Evolutionary conservation across 2,329 filamentous ascomycete species (phyloP), one percentile per base, ranked within the genome.

Genomic region (Fusarium sp.): DNA sequence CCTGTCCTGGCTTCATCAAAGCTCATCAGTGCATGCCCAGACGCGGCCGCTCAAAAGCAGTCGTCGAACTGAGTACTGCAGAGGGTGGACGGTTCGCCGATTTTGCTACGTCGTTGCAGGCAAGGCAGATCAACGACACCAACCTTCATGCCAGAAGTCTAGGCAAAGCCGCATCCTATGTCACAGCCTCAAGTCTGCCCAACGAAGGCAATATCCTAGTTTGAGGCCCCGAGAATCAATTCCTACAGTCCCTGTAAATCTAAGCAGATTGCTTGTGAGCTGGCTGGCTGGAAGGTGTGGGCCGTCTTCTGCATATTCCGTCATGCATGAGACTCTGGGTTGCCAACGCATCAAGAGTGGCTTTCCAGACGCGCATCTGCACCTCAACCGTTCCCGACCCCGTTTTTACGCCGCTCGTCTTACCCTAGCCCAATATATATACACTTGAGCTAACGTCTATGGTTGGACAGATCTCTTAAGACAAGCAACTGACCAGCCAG

Each of bases 261-360:
- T 45, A 55, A 51, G 45, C 62, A 43, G 43, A 58, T 64, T 58
- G 55, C 62, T 70, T 63, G 65, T 72, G 71, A 57, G 59, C 58
- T 72, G 67, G 63, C 68, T 67, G 64, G 62, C 65, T 70, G 68
- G 72, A 63, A 52, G 51, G 62, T 64, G 73, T 72, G 71, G 73
- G 64, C 69, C 54, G 45, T 49, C 72, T 74, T 80, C 78, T 86
- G 85, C 86, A 86, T 84, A 83, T 85, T 83, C 84, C 84, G 84
- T 86, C 84, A 86, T 87, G 85, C 85, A 87, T 87, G 85, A 60
- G 71, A 63, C 71, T 65, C 72, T 74, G 70, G 63, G 69, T 65
- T 80, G 78, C 78, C 78, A 80, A 72, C 78, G 77, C 78, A 80
- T 80, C 78, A 78, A 77, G 69, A 78, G 76, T 79, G 77, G 73